Evolutionary conservation across 2,329 filamentous ascomycete species (phyloP).

Genomic region (Neofusicoccum ribis): DNA sequence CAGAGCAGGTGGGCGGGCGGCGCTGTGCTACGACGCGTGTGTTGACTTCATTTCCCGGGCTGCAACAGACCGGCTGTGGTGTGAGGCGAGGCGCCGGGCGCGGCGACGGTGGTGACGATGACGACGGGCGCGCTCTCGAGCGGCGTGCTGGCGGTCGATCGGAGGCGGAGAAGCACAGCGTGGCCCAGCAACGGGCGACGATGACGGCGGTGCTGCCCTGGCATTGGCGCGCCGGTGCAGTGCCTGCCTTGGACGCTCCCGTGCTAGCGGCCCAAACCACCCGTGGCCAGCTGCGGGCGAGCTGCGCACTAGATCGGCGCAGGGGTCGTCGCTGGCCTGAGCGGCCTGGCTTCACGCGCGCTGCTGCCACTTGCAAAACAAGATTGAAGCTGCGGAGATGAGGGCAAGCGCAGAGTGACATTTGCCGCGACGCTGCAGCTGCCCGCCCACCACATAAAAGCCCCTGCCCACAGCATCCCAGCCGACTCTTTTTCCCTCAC

Average conservation of each 20-base stretch:
- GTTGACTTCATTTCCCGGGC: slow-evolving; percentile 4
- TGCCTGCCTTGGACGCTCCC: slow-evolving; percentile 12
- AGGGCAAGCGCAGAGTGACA: slow-evolving; percentile 23
- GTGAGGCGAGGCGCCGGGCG: neutral
- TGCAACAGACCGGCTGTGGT: neutral
- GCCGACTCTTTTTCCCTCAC: slow-evolving; percentile 10
- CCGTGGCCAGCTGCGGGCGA: neutral
- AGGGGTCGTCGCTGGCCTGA: slow-evolving; percentile 5
- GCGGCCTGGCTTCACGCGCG: slow-evolving; percentile 11
- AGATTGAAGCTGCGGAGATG: slow-evolving; percentile 13
- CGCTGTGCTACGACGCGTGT: neutral
- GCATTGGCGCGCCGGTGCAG: slow-evolving; percentile 1
- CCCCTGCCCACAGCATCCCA: slow-evolving; percentile 7
- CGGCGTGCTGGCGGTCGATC: neutral
- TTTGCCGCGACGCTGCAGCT: slow-evolving; percentile 10
- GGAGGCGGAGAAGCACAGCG: neutral
- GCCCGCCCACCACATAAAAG: slow-evolving; percentile 20
- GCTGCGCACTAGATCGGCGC: slow-evolving; percentile 13
- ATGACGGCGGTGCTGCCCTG: neutral
- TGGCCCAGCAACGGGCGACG: neutral
- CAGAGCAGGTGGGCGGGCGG: neutral
- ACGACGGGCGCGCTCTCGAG: neutral
- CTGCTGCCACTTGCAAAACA: slow-evolving; percentile 14
- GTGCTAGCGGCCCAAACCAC: slow-evolving; percentile 10
- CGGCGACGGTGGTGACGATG: neutral